These are phyloP conservation scores for Wickerhamomyces tratensis DNA, from an alignment of 805 yeast genomes.

Conservation along the genomic window DNA sequence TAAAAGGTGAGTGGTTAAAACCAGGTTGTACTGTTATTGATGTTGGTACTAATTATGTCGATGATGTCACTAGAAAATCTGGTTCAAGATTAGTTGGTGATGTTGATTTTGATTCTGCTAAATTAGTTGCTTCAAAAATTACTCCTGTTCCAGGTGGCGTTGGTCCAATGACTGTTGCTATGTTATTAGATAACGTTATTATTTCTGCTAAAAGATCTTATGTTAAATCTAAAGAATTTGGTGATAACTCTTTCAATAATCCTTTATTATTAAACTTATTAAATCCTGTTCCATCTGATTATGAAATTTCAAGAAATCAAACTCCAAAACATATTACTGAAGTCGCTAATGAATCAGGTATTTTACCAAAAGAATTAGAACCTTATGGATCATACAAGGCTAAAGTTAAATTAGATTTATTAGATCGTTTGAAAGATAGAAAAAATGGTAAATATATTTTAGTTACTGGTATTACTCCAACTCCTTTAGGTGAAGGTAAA, in stretches of 20 bases:
- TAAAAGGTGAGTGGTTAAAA: slow-evolving; percentile 70
- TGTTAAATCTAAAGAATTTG: slow-evolving; percentile 14
- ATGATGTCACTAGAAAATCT: slow-evolving; percentile 54
- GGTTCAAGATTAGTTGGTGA: slow-evolving; percentile 75
- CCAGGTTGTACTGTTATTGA: slow-evolving; percentile 63
- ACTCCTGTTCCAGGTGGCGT: slow-evolving; percentile 95
- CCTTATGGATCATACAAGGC: slow-evolving; percentile 72
- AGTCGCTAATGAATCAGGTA: slow-evolving; percentile 62
- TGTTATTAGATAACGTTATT: slow-evolving; percentile 64
- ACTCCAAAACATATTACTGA: slow-evolving; percentile 60
- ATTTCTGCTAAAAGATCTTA: slow-evolving; percentile 49
- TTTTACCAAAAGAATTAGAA: slow-evolving; percentile 59
- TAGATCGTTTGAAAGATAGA: slow-evolving; percentile 50
- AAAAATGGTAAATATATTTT: slow-evolving; percentile 63
- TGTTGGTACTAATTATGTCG: slow-evolving; percentile 74
- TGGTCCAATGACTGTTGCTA: slow-evolving; percentile 88
- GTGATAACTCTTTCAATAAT: slow-evolving; percentile 29
- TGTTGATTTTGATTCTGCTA: slow-evolving; percentile 53
- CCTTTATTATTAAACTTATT: slow-evolving; percentile 49
- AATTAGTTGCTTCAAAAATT: slow-evolving; percentile 45
- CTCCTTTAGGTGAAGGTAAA: slow-evolving; percentile 82
- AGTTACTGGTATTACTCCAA: slow-evolving; percentile 80
- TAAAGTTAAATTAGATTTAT: slow-evolving; percentile 55
- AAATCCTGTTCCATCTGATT: slow-evolving; percentile 74
- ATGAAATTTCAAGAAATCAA: slow-evolving; percentile 69